These are phyloP conservation scores for Phaffia tasmanica DNA, from an alignment of 768 basidiomycete genomes.

Conservation along the genomic window DNA sequence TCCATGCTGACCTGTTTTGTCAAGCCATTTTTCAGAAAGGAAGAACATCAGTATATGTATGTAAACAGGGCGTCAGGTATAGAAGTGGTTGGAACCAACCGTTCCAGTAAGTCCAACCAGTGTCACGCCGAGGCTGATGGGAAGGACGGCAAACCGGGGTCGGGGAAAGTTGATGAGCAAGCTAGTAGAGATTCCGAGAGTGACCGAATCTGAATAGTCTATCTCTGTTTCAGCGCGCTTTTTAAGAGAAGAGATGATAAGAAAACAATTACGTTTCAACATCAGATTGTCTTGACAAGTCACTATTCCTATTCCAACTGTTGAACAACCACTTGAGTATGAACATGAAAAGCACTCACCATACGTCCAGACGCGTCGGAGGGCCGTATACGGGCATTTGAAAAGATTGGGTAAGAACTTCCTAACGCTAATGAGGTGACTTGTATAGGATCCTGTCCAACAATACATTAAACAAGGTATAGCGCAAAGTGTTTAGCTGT, in stretches of 20 bases:
- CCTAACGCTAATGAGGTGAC: slow-evolving; percentile 69
- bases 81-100: slow-evolving; percentile 45
- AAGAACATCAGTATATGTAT: slow-evolving; percentile 37
- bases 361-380: slow-evolving; percentile 39
- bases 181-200: slow-evolving; percentile 42
- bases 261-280: background rate
- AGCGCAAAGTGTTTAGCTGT: background rate
- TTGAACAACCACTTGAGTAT: background rate
- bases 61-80: slow-evolving; percentile 67
- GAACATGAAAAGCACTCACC: slow-evolving; percentile 31
- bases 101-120: slow-evolving; percentile 72
- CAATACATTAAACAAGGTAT: background rate
- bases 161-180: slow-evolving; percentile 42
- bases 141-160: slow-evolving; percentile 42
- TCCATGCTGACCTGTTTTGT: slow-evolving; percentile 21
- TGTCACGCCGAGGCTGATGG: slow-evolving; percentile 66
- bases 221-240: slow-evolving; percentile 75
- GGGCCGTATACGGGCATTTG: slow-evolving; percentile 53
- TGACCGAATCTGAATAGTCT: slow-evolving; percentile 69
- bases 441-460: slow-evolving; percentile 63
- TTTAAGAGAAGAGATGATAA: background rate
- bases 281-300: background rate
- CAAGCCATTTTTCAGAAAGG: slow-evolving; percentile 23
- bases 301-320: too few species aligned
- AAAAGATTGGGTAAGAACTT: slow-evolving; percentile 55